A percentile compares a stretch with the other conserved stretches of the same genome.
phyloP scores from a whole-genome alignment of 192 early-diverging fungal species.

The Coemansia sp. region DNA sequence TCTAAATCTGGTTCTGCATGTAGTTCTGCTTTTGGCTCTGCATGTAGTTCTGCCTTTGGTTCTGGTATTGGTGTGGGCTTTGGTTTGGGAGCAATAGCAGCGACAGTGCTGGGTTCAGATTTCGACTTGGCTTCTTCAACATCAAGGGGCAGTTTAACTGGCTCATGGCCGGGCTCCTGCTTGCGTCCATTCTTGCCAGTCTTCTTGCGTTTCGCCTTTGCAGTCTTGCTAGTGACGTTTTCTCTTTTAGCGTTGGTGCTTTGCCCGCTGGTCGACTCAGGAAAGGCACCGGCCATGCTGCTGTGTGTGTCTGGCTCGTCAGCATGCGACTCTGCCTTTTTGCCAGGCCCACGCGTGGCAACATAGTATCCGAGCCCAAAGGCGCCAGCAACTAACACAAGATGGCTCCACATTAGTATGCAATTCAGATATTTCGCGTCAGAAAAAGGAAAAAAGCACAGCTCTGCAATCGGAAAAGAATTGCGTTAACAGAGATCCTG shows the following conservation, averaged over 20 bases:
- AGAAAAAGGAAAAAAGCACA: not conserved
- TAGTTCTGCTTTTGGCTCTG: conserved; percentile 2
- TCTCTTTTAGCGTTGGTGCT: not conserved
- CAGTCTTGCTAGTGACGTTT: conserved; percentile 3
- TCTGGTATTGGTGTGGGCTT: not conserved
- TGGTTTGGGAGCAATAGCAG: not conserved
- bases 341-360: conserved; percentile 11
- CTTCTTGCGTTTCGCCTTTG: conserved; percentile 6
- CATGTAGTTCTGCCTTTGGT: not conserved
- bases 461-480: not conserved
- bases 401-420: conserved; percentile 24
- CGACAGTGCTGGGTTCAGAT: not conserved
- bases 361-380: conserved; percentile 40
- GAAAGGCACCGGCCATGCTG: conserved; percentile 20
- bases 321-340: not conserved
- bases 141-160: not conserved
- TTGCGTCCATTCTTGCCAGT: conserved; percentile 5
- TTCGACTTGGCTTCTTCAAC: not conserved
- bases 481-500: not conserved
- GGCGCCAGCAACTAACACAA: conserved; percentile 15
- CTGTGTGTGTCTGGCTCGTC: not conserved
- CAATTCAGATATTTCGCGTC: not conserved
- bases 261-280: not conserved
- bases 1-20: not conserved
- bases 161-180: not conserved